These are phyloP conservation scores for Trichoderma harzianum DNA, from an alignment of 2,329 filamentous ascomycete species.

Conservation along the genomic window DNA sequence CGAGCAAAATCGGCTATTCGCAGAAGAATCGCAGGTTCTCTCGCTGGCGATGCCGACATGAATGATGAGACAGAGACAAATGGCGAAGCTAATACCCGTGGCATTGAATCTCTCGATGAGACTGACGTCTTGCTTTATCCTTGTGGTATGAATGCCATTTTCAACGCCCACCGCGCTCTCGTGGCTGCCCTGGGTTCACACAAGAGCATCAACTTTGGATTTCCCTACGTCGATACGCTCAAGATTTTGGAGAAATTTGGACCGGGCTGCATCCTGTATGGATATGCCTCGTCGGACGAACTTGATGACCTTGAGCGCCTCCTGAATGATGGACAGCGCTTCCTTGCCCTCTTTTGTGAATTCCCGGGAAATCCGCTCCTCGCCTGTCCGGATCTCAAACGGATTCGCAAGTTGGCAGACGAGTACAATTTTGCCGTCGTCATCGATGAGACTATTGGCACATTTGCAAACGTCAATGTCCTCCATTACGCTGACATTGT, in stretches of 20 bases:
- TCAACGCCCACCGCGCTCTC: slow-evolving; percentile 75
- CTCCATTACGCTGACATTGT: slow-evolving; percentile 86
- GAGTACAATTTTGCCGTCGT: slow-evolving; percentile 85
- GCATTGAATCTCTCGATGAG: slow-evolving; percentile 67
- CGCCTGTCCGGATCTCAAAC: slow-evolving; percentile 74
- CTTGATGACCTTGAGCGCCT: slow-evolving; percentile 77
- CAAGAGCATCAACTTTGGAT: slow-evolving; percentile 90
- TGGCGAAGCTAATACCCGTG: slow-evolving; percentile 46
- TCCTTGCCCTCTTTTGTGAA: slow-evolving; percentile 85
- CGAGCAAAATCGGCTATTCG: slow-evolving; percentile 84
- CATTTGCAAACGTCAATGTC: slow-evolving; percentile 93
- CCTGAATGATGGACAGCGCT: slow-evolving; percentile 69
- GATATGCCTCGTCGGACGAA: slow-evolving; percentile 71
- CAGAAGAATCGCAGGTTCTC: slow-evolving; percentile 81
- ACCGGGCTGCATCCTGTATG: slow-evolving; percentile 84
- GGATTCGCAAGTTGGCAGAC: slow-evolving; percentile 78
- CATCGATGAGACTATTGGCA: slow-evolving; percentile 94
- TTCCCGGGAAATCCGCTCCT: slow-evolving; percentile 92
- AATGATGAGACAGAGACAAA: slow-evolving; percentile 22
- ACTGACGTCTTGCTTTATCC: slow-evolving; percentile 88
- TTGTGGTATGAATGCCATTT: slow-evolving; percentile 93
- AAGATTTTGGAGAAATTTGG: slow-evolving; percentile 96
- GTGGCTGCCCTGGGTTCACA: slow-evolving; percentile 59
- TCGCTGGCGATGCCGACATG: slow-evolving; percentile 66
- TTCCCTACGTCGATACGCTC: slow-evolving; percentile 93